Conservation (phyloP, 2,329 filamentous ascomycete genomes). For the Hymenoscyphus occultus region DNA sequence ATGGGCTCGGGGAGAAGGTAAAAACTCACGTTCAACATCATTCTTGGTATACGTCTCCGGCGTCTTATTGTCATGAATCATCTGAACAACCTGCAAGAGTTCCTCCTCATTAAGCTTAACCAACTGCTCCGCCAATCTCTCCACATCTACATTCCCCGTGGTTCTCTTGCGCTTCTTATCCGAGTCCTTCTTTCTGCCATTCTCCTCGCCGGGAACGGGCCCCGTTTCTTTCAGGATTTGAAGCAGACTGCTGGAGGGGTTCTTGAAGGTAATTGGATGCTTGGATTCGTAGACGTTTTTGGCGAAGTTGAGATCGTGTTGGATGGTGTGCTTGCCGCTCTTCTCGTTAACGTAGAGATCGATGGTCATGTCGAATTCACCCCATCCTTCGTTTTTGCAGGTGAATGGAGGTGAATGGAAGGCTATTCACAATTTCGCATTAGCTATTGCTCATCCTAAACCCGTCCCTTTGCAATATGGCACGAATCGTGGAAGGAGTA, state of each 20-base stretch:
- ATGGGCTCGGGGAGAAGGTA: constrained; percentile 9
- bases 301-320: constrained; percentile 91
- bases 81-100: constrained; percentile 88
- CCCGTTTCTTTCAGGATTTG: constrained; percentile 79
- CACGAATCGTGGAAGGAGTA: not conserved
- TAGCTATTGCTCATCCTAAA: not conserved
- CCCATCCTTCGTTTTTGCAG: constrained; percentile 94
- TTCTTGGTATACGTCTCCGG: constrained; percentile 96
- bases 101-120: constrained; percentile 91
- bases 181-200: constrained; percentile 59
- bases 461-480: not conserved
- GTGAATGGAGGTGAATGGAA: constrained; percentile 83
- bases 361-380: constrained; percentile 95
- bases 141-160: constrained; percentile 70
- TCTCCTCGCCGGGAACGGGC: constrained; percentile 73
- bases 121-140: constrained; percentile 91
- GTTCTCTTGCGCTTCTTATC: constrained; percentile 75
- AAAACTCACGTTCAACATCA: constrained; percentile 80
- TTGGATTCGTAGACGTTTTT: constrained; percentile 77
- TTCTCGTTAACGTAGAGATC: constrained; percentile 82
- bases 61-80: constrained; percentile 96
- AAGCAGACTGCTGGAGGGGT: constrained; percentile 83
- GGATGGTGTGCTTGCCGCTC: constrained; percentile 72
- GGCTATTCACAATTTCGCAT: constrained; percentile 45
- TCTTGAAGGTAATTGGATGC: constrained; percentile 83